Evolutionary conservation across 2,329 filamentous ascomycete genomes (phyloP), one percentile per base, ranked within the genome.

Genomic region (Alternaria atra): DNA sequence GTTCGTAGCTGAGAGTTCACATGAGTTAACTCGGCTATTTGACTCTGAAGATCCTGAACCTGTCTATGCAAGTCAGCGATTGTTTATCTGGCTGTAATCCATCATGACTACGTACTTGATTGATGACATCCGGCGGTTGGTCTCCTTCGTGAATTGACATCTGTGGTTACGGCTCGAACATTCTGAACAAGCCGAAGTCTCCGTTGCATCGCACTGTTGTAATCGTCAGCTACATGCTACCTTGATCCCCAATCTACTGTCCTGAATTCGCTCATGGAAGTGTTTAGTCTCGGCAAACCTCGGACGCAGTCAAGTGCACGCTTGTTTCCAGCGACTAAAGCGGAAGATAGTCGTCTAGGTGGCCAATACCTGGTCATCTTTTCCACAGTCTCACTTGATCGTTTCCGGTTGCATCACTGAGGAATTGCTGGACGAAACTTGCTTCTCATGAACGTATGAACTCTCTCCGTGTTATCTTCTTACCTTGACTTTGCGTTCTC

Each of bases 91-190:
- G 25, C 10, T 43, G 6, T 32, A 23, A 4, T 25, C 32, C 9
- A 15, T 8, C 12, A 43, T 15, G n/a, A 29, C 13, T 57, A 80
- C 84, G 72, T 79, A 88, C 87, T 98, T 99, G 81, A 98, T 98
- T 1, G 94, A 98, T 17, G 95, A 98, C 95, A 99, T 99, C 64
- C 95, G 89, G 60, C 95, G 87, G 78, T 99, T 99, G 12, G 95
- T 99, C 80, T 99, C 95, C 81, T 99, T 99, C 51, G 95, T 99
- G 77, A 99, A 99, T 75, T 98, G 94, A 76, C 95, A 99, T 79
- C 96, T 97, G 67, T 98, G 94, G 76, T 94, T 96, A 67, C 95
- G 90, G 77, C 94, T 97, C 5, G 93, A 95, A 81, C 95, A 99
- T 80, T 99, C 95, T 2, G 95, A 97, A 79, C 95, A 99, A 80